A percentile compares a stretch with the other conserved stretches of the same genome.
These are phyloP conservation scores for Metschnikowia continentalis DNA, from an alignment of 805 yeast genomes.

Conservation along the genomic window DNA sequence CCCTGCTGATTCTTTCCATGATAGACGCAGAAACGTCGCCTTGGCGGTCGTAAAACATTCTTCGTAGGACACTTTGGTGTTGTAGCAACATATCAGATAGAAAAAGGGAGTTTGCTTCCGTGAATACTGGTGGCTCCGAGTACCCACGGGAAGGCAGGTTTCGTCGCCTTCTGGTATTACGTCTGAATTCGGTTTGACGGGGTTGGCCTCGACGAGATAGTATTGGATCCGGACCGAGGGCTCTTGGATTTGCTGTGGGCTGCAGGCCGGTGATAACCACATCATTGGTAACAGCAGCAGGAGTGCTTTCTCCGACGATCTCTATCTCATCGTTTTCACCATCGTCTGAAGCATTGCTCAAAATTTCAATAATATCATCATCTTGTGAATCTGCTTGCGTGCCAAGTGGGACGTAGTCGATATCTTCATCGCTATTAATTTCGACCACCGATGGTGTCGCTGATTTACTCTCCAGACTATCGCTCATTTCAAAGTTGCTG, in stretches of 20 bases:
- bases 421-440: conserved; percentile 13
- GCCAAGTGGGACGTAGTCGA: not conserved
- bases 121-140: not conserved
- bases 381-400: conserved; percentile 1
- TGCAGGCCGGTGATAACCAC: conserved; percentile 15
- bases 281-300: conserved; percentile 6
- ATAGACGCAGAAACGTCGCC: conserved; percentile 23
- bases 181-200: not conserved
- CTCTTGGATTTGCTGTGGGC: conserved; percentile 3
- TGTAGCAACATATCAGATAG: conserved; percentile 7
- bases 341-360: conserved; percentile 13
- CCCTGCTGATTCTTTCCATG: conserved; percentile 39
- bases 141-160: conserved; percentile 2
- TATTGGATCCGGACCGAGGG: not conserved
- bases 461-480: conserved; percentile 6
- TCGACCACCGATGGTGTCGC: conserved; percentile 15
- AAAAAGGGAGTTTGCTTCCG: not conserved
- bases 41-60: conserved; percentile 3
- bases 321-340: conserved; percentile 13
- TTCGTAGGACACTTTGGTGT: conserved; percentile 6
- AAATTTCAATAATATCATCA: conserved; percentile 11
- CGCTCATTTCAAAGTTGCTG: conserved; percentile 9
- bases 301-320: conserved; percentile 12
- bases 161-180: conserved; percentile 10
- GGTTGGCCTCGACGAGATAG: not conserved